Base-by-base conservation (phyloP, 495 filamentous ascomycete species). In the Xylaria bambusicola region DNA sequence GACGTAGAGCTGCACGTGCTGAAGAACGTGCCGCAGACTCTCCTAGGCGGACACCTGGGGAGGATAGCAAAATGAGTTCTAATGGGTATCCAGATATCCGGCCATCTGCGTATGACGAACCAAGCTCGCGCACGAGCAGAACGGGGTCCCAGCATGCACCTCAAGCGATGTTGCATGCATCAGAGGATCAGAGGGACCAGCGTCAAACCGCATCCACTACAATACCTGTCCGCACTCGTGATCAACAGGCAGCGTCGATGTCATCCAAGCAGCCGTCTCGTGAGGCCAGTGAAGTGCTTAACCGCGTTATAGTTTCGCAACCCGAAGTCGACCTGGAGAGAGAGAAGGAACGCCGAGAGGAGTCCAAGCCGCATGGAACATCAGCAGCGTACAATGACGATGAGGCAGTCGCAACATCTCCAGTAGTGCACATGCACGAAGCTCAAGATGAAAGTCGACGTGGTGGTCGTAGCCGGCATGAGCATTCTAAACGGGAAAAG, bases 251-350 rank as follows among this genome's bases (percentile, higher is more conserved):
- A 35, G 63, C 64, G 0, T 55, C 65, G 7, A 24, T 60, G 23
- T 68, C 72, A 33, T 75, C 67, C 60, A 83, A 77, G 38, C 77
- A 76, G 27, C 79, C 81, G 4, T 84, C 82, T 15, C 78, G 84
- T 54, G 85, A 89, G 66, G 80, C 85, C 29, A 86, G 83, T 71
- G 84, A 88, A 46, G 84, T 95, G 20, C 85, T 96, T 60, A 90
- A 90, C 66, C 84, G 88, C 38, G 82, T 94, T 13, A 71, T 92
- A 61, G 82, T 93, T 52, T 89, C 88, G 49, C 90, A 95, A 63
- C 90, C 90, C 18, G 81, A 85, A 58, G 86, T 90, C 24, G 91
- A 95, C 67, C 79, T 91, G 49, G 87, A 85, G 42, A 81, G 92
- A 49, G 92, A 93, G 69, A 80, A 82, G 58, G 88, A 88, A 62